Evolutionary conservation across 192 early-diverging fungal genomes (phyloP), one percentile per base, ranked within the genome.

Genomic region (Gonapodya prolifera): DNA sequence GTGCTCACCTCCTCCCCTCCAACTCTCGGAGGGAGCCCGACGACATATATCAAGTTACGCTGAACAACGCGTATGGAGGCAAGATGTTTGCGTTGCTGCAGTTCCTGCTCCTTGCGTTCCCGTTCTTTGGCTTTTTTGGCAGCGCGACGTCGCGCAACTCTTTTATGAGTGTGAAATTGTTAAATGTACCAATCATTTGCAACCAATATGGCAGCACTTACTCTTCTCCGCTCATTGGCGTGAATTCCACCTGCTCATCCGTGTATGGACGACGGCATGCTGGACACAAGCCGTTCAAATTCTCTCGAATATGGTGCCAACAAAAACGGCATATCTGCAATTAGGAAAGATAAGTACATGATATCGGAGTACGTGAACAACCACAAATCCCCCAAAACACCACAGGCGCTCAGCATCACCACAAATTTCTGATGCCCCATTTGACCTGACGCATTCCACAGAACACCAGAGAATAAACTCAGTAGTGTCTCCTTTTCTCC

Each of bases 241-340:
- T 92, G 83, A 95, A 95, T 81, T 95, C 91, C 69, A 94, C 86
- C 1, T 84, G 92, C 75, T 99, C 94, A 71, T 98, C 96, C 17
- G 93, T 90, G 78, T 96, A 99, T 0, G 91, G 81, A 31, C 96
- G 84, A 29, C 98, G 87, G 78, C 98, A 99, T 23, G 98, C 98
- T 30, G 98, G 98, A 78, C 98, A 99, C 28, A 92, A 89, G 17
- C 92, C 92, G 82, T 95, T 97, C 77, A 94, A 87, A 82, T 95
- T 89, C 70, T 97, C 92, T 79, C 95, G 95, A 82, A 99, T 97
- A 81, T 95, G 96, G 81, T 99, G 92, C 92, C 95, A 98, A 79
- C 98, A 99, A 83, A 99, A 99, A 13, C 96, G 91, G 83, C 98
- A 99, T 80, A 99, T 95, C 95, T 98, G 85, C n/a, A n/a, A n/a